phyloP scores from a whole-genome alignment of 2,329 filamentous ascomycete genomes.

The Aplosporella prunicola region DNA sequence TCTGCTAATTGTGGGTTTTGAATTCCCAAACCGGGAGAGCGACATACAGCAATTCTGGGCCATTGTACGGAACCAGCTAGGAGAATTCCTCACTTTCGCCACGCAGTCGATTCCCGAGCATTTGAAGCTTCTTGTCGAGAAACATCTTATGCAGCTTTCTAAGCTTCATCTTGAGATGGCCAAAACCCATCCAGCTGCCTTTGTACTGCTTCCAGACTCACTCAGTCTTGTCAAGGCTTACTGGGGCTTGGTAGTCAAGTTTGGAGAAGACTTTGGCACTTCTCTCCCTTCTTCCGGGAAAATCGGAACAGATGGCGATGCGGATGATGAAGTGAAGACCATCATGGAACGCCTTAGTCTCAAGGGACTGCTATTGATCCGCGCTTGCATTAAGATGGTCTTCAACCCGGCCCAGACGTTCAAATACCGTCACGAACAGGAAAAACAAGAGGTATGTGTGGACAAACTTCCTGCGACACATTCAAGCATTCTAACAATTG shows the following conservation, averaged over 20 bases:
- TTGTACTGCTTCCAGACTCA: slow-evolving; percentile 71
- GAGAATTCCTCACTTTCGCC: slow-evolving; percentile 60
- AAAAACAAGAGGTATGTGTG: slow-evolving; percentile 52
- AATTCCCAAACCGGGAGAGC: slow-evolving; percentile 68
- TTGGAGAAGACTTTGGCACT: slow-evolving; percentile 64
- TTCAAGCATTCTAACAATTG: not conserved
- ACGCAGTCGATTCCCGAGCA: slow-evolving; percentile 36
- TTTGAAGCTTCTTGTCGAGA: slow-evolving; percentile 59
- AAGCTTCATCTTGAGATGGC: slow-evolving; percentile 89
- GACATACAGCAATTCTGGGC: slow-evolving; percentile 74
- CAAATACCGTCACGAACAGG: slow-evolving; percentile 65
- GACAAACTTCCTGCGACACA: not conserved
- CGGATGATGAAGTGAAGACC: slow-evolving; percentile 40
- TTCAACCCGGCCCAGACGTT: slow-evolving; percentile 75
- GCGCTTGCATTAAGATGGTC: slow-evolving; percentile 76
- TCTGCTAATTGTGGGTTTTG: slow-evolving; percentile 71
- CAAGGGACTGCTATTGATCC: slow-evolving; percentile 71
- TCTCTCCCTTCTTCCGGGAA: slow-evolving; percentile 23
- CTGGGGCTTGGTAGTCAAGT: slow-evolving; percentile 70
- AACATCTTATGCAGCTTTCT: slow-evolving; percentile 79
- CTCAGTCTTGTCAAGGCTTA: slow-evolving; percentile 70
- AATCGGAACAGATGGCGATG: slow-evolving; percentile 35
- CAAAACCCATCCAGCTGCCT: slow-evolving; percentile 67
- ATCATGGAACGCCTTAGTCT: slow-evolving; percentile 71
- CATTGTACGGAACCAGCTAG: slow-evolving; percentile 66